These are phyloP conservation scores for Giardia muris DNA, from an alignment of 208 protist species.

Conservation along the genomic window DNA sequence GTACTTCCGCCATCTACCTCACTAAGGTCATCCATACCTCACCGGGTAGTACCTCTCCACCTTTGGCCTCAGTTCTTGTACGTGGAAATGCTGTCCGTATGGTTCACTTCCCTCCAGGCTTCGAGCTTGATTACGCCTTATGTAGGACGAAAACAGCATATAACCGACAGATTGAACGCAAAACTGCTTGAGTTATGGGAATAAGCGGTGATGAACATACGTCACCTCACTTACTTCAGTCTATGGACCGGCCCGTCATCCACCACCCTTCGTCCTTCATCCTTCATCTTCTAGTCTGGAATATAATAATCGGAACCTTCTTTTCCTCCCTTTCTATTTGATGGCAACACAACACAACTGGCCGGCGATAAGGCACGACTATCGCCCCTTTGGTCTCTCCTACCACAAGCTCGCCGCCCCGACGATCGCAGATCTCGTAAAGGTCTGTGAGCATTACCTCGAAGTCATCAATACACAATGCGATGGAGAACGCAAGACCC, in stretches of 20 bases:
- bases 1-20: not conserved
- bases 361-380: not conserved
- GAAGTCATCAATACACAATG: not conserved
- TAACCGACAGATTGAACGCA: no score
- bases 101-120: no score
- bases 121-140: no score
- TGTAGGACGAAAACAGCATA: no score
- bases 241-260: no score
- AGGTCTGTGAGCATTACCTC: constrained; percentile 1
- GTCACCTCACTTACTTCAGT: no score
- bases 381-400: not conserved
- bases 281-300: no score
- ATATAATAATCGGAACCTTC: no score
- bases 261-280: no score
- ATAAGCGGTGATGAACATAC: no score
- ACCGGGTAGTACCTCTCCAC: not conserved
- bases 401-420: not conserved
- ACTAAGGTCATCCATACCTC: not conserved
- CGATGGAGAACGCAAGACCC: not conserved
- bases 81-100: not conserved
- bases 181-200: no score
- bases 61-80: not conserved
- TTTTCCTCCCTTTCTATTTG: no score
- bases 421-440: not conserved
- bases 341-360: not conserved